A percentile compares a stretch with the other conserved stretches of the same genome.
Conservation (phyloP, 2,329 filamentous ascomycete species). For the Gyromitra esculenta region DNA sequence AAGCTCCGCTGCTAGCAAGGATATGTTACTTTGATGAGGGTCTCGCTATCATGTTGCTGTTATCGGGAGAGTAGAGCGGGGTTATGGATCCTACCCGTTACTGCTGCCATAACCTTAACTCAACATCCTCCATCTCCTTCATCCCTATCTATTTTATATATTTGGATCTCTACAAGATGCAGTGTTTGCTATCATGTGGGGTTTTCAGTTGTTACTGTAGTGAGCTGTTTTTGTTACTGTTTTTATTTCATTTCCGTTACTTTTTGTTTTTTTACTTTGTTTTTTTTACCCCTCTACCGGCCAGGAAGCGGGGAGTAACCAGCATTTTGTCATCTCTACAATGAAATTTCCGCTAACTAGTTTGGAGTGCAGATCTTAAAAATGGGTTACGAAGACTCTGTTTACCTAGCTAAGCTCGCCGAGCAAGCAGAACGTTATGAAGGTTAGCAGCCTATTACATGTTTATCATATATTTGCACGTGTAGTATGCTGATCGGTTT, state of each 20-base stretch:
- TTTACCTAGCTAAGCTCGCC: slow-evolving; percentile 99
- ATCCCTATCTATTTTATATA: slow-evolving; percentile 39
- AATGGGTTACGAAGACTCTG: slow-evolving; percentile 99
- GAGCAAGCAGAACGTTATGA: slow-evolving; percentile 99
- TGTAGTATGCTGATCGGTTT: slow-evolving; percentile 44
- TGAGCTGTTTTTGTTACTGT: slow-evolving; percentile 27
- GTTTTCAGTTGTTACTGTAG: slow-evolving; percentile 29
- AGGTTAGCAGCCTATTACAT: slow-evolving; percentile 71
- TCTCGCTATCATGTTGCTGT: slow-evolving; percentile 41
- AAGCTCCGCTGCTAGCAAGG: slow-evolving; percentile 29
- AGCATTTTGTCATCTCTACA: slow-evolving; percentile 31
- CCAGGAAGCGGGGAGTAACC: slow-evolving; percentile 24
- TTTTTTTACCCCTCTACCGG: slow-evolving; percentile 40
- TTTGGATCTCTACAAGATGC: neutral
- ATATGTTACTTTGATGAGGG: slow-evolving; percentile 37
- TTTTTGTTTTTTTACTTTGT: slow-evolving; percentile 31
- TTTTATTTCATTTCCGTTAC: slow-evolving; percentile 1
- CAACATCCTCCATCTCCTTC: slow-evolving; percentile 42
- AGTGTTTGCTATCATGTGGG: slow-evolving; percentile 25
- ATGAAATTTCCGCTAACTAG: slow-evolving; percentile 34
- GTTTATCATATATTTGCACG: slow-evolving; percentile 16
- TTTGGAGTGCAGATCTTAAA: slow-evolving; percentile 60
- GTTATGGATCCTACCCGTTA: slow-evolving; percentile 39
- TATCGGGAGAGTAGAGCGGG: slow-evolving; percentile 50
- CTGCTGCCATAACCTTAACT: slow-evolving; percentile 35